Conservation (phyloP, 75 land plant genomes). For the Selaginella tamariscina region DNA sequence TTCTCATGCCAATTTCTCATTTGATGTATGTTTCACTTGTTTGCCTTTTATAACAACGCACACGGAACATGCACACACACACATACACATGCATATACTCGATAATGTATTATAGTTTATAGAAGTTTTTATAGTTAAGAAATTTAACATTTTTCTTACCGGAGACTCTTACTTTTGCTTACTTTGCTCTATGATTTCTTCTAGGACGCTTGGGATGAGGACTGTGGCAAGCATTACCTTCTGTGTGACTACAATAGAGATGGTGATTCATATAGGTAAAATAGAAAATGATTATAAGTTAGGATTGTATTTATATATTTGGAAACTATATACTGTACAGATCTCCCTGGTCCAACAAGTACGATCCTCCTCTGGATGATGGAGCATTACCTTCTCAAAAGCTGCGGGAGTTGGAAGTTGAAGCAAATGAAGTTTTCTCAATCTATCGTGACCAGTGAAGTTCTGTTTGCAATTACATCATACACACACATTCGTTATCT, state of each 20-base stretch:
- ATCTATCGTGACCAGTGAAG: constrained; percentile 99
- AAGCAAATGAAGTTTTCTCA: constrained; percentile 89
- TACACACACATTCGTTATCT: no score
- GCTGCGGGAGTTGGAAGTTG: constrained; percentile 74
- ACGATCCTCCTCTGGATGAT: constrained; percentile 75
- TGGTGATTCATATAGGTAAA: constrained; percentile 86
- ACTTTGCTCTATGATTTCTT: not conserved
- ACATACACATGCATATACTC: no score
- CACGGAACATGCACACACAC: no score
- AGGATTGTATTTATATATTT: not conserved
- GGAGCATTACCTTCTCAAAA: constrained; percentile 52
- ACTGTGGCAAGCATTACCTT: constrained; percentile 58
- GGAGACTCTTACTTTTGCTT: no score
- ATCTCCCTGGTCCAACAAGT: constrained; percentile 91
- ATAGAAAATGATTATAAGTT: not conserved
- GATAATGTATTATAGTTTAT: no score
- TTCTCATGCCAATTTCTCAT: no score
- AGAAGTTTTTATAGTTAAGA: no score
- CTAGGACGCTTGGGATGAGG: constrained; percentile 57
- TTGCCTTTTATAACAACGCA: no score
- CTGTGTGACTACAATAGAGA: constrained; percentile 92
- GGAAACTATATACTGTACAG: constrained; percentile 24
- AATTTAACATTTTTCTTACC: no score
- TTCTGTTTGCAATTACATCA: no score
- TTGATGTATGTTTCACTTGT: no score